phyloP scores from a whole-genome alignment of 768 basidiomycete genomes.

The Tulasnella sp. region DNA sequence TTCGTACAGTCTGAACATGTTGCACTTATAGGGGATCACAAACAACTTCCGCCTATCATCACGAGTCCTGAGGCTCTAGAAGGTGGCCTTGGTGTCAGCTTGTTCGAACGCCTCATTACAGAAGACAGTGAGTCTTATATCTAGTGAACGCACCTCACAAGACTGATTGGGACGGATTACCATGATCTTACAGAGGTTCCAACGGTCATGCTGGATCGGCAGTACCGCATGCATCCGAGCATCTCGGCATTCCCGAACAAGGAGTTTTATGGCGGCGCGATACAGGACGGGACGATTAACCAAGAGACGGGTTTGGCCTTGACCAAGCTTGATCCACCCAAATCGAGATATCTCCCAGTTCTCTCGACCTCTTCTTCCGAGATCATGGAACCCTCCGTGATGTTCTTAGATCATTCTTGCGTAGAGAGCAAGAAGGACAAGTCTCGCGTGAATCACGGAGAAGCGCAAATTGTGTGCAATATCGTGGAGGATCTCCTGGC shows the following conservation, averaged over 20 bases:
- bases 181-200: slow-evolving; percentile 35
- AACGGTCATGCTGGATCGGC: slow-evolving; percentile 84
- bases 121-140: slow-evolving; percentile 50
- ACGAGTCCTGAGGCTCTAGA: slow-evolving; percentile 61
- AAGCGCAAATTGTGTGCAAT: slow-evolving; percentile 66
- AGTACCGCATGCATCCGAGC: slow-evolving; percentile 91
- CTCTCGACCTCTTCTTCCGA: slow-evolving; percentile 23
- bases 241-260: slow-evolving; percentile 79
- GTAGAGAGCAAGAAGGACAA: slow-evolving; percentile 56
- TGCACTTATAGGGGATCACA: slow-evolving; percentile 92
- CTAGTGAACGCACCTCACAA: not conserved
- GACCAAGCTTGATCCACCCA: slow-evolving; percentile 49
- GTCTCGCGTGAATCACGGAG: slow-evolving; percentile 67
- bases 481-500: slow-evolving; percentile 74
- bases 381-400: slow-evolving; percentile 43
- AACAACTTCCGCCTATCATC: slow-evolving; percentile 86
- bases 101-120: slow-evolving; percentile 84
- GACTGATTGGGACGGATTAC: not conserved
- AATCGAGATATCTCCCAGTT: slow-evolving; percentile 26
- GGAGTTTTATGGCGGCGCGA: slow-evolving; percentile 65
- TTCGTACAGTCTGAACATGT: slow-evolving; percentile 57
- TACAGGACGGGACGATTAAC: slow-evolving; percentile 70
- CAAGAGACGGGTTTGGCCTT: slow-evolving; percentile 33
- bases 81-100: slow-evolving; percentile 63
- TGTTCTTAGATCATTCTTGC: slow-evolving; percentile 73